These are phyloP conservation scores for Dictyostelium purpureum DNA, from an alignment of 78 protist species.

Conservation along the genomic window DNA sequence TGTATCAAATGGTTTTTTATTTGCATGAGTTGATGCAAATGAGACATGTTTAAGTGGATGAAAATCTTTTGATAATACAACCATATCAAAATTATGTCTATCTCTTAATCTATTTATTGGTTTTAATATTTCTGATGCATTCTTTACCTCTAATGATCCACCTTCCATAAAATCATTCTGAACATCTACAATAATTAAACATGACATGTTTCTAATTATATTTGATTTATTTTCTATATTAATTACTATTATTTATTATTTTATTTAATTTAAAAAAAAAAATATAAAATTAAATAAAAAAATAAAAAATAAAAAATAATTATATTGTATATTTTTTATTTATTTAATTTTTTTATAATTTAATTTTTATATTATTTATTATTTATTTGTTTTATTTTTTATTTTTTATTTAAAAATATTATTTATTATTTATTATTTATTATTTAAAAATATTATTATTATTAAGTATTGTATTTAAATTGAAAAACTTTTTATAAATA, in stretches of 20 bases:
- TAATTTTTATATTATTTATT: too few species aligned
- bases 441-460: too few species aligned
- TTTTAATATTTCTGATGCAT: constrained; percentile 32
- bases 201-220: constrained; percentile 19
- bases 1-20: constrained; percentile 11
- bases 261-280: too few species aligned
- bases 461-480: too few species aligned
- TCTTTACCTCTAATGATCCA: constrained; percentile 45
- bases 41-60: constrained; percentile 87
- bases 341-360: too few species aligned
- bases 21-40: constrained; percentile 74
- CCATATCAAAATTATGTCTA: constrained; percentile 26
- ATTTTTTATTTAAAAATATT: too few species aligned
- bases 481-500: too few species aligned
- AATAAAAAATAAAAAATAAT: too few species aligned
- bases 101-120: constrained; percentile 37
- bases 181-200: constrained; percentile 74
- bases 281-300: too few species aligned
- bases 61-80: constrained; percentile 81
- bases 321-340: not conserved
- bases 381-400: too few species aligned
- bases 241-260: not conserved
- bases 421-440: too few species aligned
- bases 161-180: constrained; percentile 83
- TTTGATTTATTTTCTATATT: not conserved